These are phyloP conservation scores for Nannizziopsis barbatae DNA, from an alignment of 2,329 filamentous ascomycete genomes.

Conservation along the genomic window DNA sequence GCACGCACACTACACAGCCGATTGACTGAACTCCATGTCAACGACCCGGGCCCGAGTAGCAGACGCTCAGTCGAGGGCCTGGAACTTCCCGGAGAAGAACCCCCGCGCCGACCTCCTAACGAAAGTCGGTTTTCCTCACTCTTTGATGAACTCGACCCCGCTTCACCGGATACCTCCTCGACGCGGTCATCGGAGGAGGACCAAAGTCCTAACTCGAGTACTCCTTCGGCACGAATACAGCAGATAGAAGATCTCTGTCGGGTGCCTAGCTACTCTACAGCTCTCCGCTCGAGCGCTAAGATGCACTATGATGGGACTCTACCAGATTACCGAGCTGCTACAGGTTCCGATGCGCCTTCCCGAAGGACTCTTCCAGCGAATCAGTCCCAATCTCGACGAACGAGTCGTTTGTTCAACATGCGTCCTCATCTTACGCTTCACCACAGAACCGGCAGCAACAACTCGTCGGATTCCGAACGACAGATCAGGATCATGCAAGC, in stretches of 20 bases:
- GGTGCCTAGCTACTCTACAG: slow-evolving; percentile 67
- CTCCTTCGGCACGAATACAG: slow-evolving; percentile 36
- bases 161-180: slow-evolving; percentile 24
- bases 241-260: slow-evolving; percentile 57
- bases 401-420: slow-evolving; percentile 2
- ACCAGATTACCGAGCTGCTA: slow-evolving; percentile 53
- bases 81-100: slow-evolving; percentile 16
- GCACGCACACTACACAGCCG: slow-evolving; percentile 60
- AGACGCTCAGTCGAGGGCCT: slow-evolving; percentile 11
- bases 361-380: not conserved
- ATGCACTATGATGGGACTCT: slow-evolving; percentile 43
- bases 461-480: slow-evolving; percentile 30
- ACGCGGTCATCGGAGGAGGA: slow-evolving; percentile 40
- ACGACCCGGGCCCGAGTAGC: slow-evolving; percentile 7
- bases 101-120: slow-evolving; percentile 16
- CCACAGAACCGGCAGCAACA: slow-evolving; percentile 18
- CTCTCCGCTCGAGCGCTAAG: slow-evolving; percentile 53
- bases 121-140: slow-evolving; percentile 22
- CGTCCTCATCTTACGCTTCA: slow-evolving; percentile 20
- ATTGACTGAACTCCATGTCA: slow-evolving; percentile 43
- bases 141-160: slow-evolving; percentile 19
- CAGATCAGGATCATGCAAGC: slow-evolving; percentile 33
- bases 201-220: slow-evolving; percentile 35
- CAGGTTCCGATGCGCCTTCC: slow-evolving; percentile 9
- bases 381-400: slow-evolving; percentile 1